Evolutionary conservation across 129 eudicot species (phyloP).

Genomic region (Flaveria robusta): DNA sequence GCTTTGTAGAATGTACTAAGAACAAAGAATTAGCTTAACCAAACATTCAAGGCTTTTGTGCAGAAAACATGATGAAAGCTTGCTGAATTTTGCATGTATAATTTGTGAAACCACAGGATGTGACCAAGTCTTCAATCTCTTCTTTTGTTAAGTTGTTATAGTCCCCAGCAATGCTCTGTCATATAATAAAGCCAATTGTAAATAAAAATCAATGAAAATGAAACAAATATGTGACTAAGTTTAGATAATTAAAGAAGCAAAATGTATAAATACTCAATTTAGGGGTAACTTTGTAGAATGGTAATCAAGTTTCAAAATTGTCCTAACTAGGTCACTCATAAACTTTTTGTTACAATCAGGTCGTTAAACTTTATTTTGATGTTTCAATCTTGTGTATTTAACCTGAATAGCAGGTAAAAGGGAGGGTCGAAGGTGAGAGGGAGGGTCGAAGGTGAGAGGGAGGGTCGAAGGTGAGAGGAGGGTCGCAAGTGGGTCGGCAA

Average conservation of each 20-base stretch:
- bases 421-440: too few species aligned
- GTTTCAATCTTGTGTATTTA: too few species aligned
- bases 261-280: background rate
- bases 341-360: too few species aligned
- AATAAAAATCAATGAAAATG: background rate
- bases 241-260: background rate
- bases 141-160: conserved; percentile 63
- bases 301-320: too few species aligned
- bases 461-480: too few species aligned
- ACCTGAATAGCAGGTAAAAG: too few species aligned
- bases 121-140: conserved; percentile 84
- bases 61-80: conserved; percentile 93
- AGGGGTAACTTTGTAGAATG: too few species aligned
- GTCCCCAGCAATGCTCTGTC: conserved; percentile 47
- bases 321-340: too few species aligned
- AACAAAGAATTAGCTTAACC: background rate
- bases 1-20: background rate
- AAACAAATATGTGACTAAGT: background rate
- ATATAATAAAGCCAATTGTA: conserved; percentile 7
- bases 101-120: conserved; percentile 80
- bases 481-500: too few species aligned
- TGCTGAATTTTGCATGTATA: conserved; percentile 71
- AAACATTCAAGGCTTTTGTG: conserved; percentile 69
- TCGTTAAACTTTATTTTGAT: too few species aligned
- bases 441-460: too few species aligned